A percentile compares a stretch with the other conserved stretches of the same genome.
phyloP scores from a whole-genome alignment of 495 filamentous ascomycete genomes.

The Staphylotrichum longicolle region DNA sequence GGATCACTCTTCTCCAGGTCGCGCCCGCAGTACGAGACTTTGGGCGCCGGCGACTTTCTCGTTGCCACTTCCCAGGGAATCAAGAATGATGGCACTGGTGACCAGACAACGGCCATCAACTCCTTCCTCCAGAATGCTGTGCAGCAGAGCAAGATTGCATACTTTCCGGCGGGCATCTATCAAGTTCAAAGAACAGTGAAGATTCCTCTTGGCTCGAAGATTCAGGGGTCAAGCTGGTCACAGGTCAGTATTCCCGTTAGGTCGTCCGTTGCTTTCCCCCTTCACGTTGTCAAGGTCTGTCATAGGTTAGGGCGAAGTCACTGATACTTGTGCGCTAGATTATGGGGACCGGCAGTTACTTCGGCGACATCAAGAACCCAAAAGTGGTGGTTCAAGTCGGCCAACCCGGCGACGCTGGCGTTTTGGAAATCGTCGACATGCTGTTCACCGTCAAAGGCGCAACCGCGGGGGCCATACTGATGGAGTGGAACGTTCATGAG shows the following conservation, averaged over 20 bases:
- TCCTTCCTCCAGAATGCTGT: background rate
- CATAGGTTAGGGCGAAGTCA: background rate
- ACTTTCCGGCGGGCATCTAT: background rate
- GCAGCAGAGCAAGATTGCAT: background rate
- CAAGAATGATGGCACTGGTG: background rate
- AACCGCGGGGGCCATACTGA: no score
- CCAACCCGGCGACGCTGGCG: no score
- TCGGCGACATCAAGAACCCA: background rate
- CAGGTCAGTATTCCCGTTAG: background rate
- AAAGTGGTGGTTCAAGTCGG: no score
- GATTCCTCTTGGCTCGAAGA: background rate
- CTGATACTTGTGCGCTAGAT: background rate
- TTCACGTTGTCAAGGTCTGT: background rate
- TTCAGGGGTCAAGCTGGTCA: slow-evolving; percentile 1
- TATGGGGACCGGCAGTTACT: background rate
- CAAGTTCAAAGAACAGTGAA: background rate
- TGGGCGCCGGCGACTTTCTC: background rate
- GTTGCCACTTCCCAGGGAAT: background rate
- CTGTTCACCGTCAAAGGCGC: no score
- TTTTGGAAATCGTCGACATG: no score
- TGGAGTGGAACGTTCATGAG: no score
- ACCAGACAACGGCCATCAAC: background rate
- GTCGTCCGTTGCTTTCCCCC: no score
- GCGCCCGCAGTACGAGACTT: slow-evolving; percentile 1
- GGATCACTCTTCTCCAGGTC: background rate